Base-by-base conservation (phyloP, 1,139 yeast species). In the Kluyveromyces sp. region DNA sequence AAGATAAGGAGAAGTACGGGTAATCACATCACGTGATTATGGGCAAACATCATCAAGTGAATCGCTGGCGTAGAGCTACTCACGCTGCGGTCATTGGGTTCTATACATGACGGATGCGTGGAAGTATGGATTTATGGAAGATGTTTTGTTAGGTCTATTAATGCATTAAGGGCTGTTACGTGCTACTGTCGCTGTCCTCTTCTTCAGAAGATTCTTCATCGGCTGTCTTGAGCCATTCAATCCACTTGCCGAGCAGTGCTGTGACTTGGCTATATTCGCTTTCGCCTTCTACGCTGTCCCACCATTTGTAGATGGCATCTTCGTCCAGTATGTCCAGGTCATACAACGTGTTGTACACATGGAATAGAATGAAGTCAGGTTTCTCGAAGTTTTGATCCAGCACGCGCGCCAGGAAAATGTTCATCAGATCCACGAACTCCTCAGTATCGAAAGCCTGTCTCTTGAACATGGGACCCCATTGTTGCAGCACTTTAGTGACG, bases 191-290 rank as follows among this genome's bases (percentile, higher is more conserved):
- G 29, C 46, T 53, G 3, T 50, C 55, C 8, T 53, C 61, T 9
- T 65, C 73, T 4, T 74, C 78, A 3, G 68, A 68, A 37, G 74
- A 67, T 58, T 84, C 95, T 61, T 85, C 94, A 57, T 87, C 96
- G 1, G 96, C 96, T 42, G 79, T 85, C 57, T 76, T 73, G 46
- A 92, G 73, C 96, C 96, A 88, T 18, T 81, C 85, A 15, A 92
- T 73, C 78, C 89, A 89, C 62, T 80, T 82, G 12, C 68, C 74
- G 3, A 86, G 76, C 50, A 80, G 70, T 36, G 63, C 68, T 49
- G 84, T 75, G 15, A 82, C 80, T 25, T 67, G 66, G 3, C 73
- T 66, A 29, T 68, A 70, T 17, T 69, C 71, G 29, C 74, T 66
- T 6, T 67, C 72, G n/a, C 63, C 62, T 9, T 74, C 65, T 17